Base-by-base conservation (phyloP, 1,284 basidiomycete species). In the Peniophora sp. region DNA sequence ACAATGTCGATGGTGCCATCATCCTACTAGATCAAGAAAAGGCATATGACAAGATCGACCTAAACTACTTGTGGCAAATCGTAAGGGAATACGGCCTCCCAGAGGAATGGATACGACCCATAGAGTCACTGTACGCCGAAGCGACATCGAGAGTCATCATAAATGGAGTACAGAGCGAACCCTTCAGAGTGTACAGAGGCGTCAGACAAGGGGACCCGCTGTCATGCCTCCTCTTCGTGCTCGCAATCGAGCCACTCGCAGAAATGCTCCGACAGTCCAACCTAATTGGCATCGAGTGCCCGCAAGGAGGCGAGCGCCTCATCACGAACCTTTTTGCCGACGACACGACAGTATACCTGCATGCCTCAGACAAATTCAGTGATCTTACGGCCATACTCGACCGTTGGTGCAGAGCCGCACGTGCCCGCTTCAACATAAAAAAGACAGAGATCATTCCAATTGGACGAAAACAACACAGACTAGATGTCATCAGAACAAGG, bases 371-470 rank as follows among this genome's bases (percentile, higher is more conserved):
- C 48, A 39, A 54, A 15, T 61, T 54, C 24, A 47, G 17, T 0
- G 41, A 27, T 1, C 57, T 69, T 0, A 24, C 57, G 20, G 3
- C 14, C 0, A 60, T 65, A 0, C 58, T 69, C 0, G 37, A 59
- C 1, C 47, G 35, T 3, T 69, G 65, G 66, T 70, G 68, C 50
- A 22, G 15, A 0, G 68, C 64, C 0, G 62, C 68, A 3, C 57
- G 57, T 0, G 66, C 68, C 0, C 62, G 60, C 22, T 71, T 71
- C 51, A 71, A 72, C 53, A 54, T 57, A 0, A 47, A 50, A 2
- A 71, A 71, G 50, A 71, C 67, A 0, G 64, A 67, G 48, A 58
- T 68, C 0, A 59, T 72, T 3, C 69, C 66, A 0, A 57, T 69
- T 0, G 67, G 68, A 6, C 6, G 8, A 41, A 15, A 12, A 10